These are phyloP conservation scores for Exophiala phaeomuriformis DNA, from an alignment of 2,329 filamentous ascomycete species.

Conservation along the genomic window DNA sequence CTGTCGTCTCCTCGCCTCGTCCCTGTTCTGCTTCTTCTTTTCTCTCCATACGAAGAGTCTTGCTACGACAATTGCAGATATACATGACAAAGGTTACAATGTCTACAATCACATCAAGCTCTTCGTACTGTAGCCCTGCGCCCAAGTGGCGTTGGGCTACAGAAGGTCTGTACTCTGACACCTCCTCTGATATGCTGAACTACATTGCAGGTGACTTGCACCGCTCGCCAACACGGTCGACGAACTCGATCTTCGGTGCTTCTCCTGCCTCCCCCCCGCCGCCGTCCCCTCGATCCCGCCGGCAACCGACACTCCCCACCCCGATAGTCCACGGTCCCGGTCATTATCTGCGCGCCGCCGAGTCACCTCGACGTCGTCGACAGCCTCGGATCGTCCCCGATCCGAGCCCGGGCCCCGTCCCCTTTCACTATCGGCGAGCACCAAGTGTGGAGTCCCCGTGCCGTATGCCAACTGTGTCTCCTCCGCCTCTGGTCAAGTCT, in stretches of 20 bases:
- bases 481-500: slow-evolving; percentile 1
- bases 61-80: neutral
- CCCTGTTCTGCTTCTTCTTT: neutral
- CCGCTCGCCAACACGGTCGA: too few relatives aligned
- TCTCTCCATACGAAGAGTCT: slow-evolving; percentile 2
- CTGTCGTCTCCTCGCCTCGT: neutral
- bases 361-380: too few relatives aligned
- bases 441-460: slow-evolving; percentile 1
- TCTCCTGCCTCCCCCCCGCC: too few relatives aligned
- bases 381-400: too few relatives aligned
- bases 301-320: too few relatives aligned
- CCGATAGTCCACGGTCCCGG: too few relatives aligned
- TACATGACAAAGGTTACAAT: neutral
- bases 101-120: slow-evolving; percentile 4
- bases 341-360: too few relatives aligned
- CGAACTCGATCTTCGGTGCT: too few relatives aligned
- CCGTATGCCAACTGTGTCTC: slow-evolving; percentile 1
- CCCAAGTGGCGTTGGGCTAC: slow-evolving; percentile 6
- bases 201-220: slow-evolving; percentile 1
- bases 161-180: slow-evolving; percentile 1
- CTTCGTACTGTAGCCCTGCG: slow-evolving; percentile 3
- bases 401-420: too few relatives aligned
- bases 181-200: slow-evolving; percentile 5
- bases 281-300: too few relatives aligned
- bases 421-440: slow-evolving; percentile 6